Percentiles rank a stretch among this genome's conserved stretches.
phyloP scores from a whole-genome alignment of 495 filamentous ascomycete genomes.

The Penicillium subrubescens region DNA sequence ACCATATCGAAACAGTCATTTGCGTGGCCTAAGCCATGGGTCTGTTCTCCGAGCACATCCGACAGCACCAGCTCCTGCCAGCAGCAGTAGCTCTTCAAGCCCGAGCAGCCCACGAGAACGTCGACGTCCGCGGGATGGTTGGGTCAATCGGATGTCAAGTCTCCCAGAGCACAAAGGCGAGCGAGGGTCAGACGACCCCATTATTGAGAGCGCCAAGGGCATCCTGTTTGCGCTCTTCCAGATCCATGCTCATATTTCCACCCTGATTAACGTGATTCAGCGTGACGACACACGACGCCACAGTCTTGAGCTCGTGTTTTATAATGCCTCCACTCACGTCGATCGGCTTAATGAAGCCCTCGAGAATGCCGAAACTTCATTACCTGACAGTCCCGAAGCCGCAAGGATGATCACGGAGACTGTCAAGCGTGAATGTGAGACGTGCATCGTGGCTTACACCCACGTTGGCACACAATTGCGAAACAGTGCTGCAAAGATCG shows the following conservation, averaged over 20 bases:
- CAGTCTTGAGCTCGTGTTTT: conserved; percentile 75
- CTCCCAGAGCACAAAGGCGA: conserved; percentile 79
- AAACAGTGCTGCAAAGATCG: conserved; percentile 68
- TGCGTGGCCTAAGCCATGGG: conserved; percentile 78
- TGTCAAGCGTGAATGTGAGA: conserved; percentile 66
- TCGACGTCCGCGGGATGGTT: conserved; percentile 52
- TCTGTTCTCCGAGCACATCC: conserved; percentile 67
- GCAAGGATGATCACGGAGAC: conserved; percentile 50
- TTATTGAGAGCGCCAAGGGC: conserved; percentile 81
- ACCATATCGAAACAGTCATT: conserved; percentile 74
- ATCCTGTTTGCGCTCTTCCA: conserved; percentile 84
- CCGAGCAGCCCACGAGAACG: conserved; percentile 59
- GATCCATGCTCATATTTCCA: conserved; percentile 73
- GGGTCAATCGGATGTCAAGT: conserved; percentile 78
- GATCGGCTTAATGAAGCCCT: conserved; percentile 75
- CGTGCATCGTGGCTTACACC: conserved; percentile 74
- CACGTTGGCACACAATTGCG: conserved; percentile 72
- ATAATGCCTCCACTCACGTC: conserved; percentile 73
- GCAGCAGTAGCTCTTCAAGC: conserved; percentile 55
- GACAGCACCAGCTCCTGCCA: conserved; percentile 38
- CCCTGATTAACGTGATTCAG: conserved; percentile 69
- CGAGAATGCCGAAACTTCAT: conserved; percentile 58
- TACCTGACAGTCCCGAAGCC: conserved; percentile 42
- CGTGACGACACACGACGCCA: conserved; percentile 67
- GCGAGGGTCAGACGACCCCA: conserved; percentile 57